Base-by-base conservation (phyloP, 805 yeast genomes). In the Candida mattraensis region DNA sequence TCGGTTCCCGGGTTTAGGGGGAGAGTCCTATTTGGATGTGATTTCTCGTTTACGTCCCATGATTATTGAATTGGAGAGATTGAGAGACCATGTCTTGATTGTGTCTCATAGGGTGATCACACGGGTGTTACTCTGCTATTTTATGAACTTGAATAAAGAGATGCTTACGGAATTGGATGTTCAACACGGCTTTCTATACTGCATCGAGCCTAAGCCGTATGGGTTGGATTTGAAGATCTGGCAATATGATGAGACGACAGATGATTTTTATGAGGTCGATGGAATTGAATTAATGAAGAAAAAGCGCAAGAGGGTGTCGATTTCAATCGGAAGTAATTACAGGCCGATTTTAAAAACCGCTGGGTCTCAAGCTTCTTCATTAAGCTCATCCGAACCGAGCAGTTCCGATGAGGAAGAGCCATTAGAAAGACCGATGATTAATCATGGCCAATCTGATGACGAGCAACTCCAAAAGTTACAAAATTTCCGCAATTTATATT, bases 191-290 rank as follows among this genome's bases (percentile, higher is more conserved):
- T 59, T 34, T 26, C 56, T 62, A 7, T 62, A 62, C 34, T 62
- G 67, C 47, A 48, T 62, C 21, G 66, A 61, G 44, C 67, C 67
- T 23, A 62, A 62, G 40, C 66, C 67, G 5, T 62, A 62, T 40
- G 67, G 67, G 4, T 37, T 62, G 21, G 66, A 61, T 38, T 48
- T 62, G 33, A 63, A 60, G 33, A 60, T 62, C 12, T 62, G 66
- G 64, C 61, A 59, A 25, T 62, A 54, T 33, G 65, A 59, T 39
- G 60, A 61, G 32, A 22, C 42, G 3, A 53, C 61, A 10, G 63
- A 62, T 39, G 61, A 57, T 37, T 62, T 62, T 34, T 56, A 54
- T 33, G 66, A 62, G 42, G 66, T 62, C 24, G 64, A 61, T 37
- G 68, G 65, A 31, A 60, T 58, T 12, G 64, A 58, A 37, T 44